A percentile compares a stretch with the other conserved stretches of the same genome.
These are phyloP conservation scores for Coix lacrymajobi DNA, from an alignment of 176 grass and related monocot genomes.

Conservation along the genomic window DNA sequence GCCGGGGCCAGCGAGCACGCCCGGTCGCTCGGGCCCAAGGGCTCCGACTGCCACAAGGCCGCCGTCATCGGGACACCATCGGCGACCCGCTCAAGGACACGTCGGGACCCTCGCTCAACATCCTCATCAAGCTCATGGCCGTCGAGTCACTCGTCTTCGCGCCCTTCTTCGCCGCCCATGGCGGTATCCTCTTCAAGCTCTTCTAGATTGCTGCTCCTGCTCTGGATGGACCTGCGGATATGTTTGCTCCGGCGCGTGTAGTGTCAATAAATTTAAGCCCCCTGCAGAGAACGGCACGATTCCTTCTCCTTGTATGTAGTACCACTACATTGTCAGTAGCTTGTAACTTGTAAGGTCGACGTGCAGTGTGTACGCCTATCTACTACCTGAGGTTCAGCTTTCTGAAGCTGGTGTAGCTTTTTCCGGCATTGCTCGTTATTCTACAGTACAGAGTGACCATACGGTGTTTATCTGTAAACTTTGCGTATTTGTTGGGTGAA, in stretches of 20 bases:
- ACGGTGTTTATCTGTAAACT: neutral
- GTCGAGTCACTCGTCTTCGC: slow-evolving; percentile 60
- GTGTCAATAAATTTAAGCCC: neutral
- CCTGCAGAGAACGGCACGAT: neutral
- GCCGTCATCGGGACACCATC: slow-evolving; percentile 52
- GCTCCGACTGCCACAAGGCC: slow-evolving; percentile 43
- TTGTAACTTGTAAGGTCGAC: neutral
- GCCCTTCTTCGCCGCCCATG: slow-evolving; percentile 43
- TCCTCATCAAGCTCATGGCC: slow-evolving; percentile 63
- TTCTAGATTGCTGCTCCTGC: neutral
- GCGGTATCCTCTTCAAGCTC: slow-evolving; percentile 49
- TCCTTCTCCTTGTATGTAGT: neutral
- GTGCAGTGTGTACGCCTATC: neutral
- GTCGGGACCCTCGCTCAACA: slow-evolving; percentile 53
- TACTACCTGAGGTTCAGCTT: neutral
- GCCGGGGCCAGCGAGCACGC: slow-evolving; percentile 49
- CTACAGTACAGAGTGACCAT: neutral
- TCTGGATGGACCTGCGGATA: too few species aligned
- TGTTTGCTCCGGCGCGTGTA: neutral
- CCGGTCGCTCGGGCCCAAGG: slow-evolving; percentile 39
- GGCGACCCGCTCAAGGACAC: slow-evolving; percentile 57
- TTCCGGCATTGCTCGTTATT: neutral
- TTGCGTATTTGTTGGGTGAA: neutral
- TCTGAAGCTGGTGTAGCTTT: neutral
- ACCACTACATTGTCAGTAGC: neutral